Evolutionary conservation across 495 filamentous ascomycete species (phyloP), one percentile per base, ranked within the genome.

Genomic region (Lasiosphaeria ovina): DNA sequence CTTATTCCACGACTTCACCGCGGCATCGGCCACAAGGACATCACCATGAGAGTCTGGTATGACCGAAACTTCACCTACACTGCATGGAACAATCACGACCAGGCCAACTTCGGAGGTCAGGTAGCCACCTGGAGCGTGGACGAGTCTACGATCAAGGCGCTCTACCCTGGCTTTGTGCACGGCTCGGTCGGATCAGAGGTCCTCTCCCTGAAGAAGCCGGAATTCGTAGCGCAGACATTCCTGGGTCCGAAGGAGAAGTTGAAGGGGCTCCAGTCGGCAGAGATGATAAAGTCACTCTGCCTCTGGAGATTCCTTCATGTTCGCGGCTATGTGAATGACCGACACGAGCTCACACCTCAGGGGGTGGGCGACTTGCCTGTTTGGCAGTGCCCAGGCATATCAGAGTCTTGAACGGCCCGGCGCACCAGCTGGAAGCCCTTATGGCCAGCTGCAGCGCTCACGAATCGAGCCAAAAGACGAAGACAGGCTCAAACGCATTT

Each of bases 271-370:
- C 78, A 78, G 44, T 81, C 82, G n/a, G 79, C 83, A 59, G 80
- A 88, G n/a, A 83, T 96, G 63, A 83, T 98, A 51, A 73, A 87
- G 10, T 83, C 85, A 17, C 90, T 97, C 68, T 83, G 88, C 3
- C 74, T 91, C 52, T 96, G 91, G 88, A 85, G 91, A 45, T 93
- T 96, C 72, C 77, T 98, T 35, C 91, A 97, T 70, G 78, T 98
- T 45, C 87, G 93, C 51, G 91, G 85, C 9, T 98, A 96, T 64
- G 77, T 94, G 42, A 83, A 95, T 62, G 82, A 87, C 51, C 83
- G 86, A 51, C 94, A 98, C 72, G 79, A 85, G 58, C 81, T 97
- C 34, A 97, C 93, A n/a, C n/a, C n/a, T n/a, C n/a, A n/a, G n/a
- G n/a, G n/a, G n/a, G n/a, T n/a, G n/a, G n/a, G n/a, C n/a, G n/a